Conservation (phyloP, 768 basidiomycete species). For the Peribolospora kevripleyi region DNA sequence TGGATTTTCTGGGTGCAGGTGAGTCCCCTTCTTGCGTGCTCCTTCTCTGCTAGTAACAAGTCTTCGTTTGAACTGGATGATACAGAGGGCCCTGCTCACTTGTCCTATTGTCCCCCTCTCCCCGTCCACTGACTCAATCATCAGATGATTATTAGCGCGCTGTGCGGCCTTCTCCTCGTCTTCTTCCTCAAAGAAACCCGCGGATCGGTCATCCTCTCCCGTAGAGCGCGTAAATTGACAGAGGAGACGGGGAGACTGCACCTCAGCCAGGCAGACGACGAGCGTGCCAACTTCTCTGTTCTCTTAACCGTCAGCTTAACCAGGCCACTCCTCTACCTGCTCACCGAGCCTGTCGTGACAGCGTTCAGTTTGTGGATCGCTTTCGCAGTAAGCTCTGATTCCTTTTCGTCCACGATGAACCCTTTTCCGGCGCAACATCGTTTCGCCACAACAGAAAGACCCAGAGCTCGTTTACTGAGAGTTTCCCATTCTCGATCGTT, state of each 20-base stretch:
- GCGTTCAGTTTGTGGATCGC: conserved; percentile 1
- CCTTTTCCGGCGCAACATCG: too few species aligned
- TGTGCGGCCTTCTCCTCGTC: not conserved
- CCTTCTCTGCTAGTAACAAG: too few species aligned
- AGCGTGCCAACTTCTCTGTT: not conserved
- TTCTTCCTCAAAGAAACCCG: conserved; percentile 4
- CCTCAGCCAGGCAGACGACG: not conserved
- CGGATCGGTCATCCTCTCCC: not conserved
- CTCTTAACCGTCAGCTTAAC: not conserved
- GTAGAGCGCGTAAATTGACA: not conserved
- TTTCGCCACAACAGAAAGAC: too few species aligned
- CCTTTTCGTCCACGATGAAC: too few species aligned
- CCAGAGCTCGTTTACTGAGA: too few species aligned
- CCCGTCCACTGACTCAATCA: too few species aligned
- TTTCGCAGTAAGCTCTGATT: too few species aligned
- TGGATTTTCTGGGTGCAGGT: not conserved
- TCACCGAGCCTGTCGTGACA: not conserved
- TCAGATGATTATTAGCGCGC: not conserved
- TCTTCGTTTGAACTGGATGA: too few species aligned
- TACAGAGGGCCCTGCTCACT: too few species aligned
- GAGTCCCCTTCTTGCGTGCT: too few species aligned
- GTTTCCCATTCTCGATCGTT: too few species aligned
- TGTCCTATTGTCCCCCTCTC: too few species aligned
- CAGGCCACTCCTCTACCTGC: conserved; percentile 1
- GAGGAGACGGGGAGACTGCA: not conserved